Conservation (phyloP, 768 basidiomycete genomes). For the Leccinum fibrillosum region DNA sequence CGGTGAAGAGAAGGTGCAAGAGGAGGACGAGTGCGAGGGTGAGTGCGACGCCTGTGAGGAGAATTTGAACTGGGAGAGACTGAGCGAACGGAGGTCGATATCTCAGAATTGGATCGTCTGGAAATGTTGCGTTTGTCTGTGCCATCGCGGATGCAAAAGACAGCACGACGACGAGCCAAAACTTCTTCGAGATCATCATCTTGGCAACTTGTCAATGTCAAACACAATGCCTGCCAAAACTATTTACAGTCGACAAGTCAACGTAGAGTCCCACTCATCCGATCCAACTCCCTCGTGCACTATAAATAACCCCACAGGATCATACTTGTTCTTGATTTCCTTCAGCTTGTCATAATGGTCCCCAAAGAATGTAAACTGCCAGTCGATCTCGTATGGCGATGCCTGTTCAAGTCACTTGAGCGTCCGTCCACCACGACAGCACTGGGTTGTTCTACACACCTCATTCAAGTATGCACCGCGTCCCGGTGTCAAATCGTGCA, state of each 20-base stretch:
- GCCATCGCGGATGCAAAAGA: slow-evolving; percentile 22
- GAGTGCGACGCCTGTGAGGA: slow-evolving; percentile 79
- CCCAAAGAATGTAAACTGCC: slow-evolving; percentile 15
- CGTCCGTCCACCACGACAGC: not conserved
- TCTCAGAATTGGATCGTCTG: slow-evolving; percentile 68
- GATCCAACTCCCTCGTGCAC: too few species aligned
- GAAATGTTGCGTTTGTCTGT: slow-evolving; percentile 13
- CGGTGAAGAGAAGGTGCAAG: slow-evolving; percentile 91
- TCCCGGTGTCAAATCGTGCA: too few species aligned
- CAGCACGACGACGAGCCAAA: not conserved
- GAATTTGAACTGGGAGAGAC: slow-evolving; percentile 88
- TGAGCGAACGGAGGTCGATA: slow-evolving; percentile 81
- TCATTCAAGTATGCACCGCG: too few species aligned
- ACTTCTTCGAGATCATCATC: not conserved
- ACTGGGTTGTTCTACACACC: not conserved
- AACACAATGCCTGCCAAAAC: slow-evolving; percentile 27
- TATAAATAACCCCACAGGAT: too few species aligned
- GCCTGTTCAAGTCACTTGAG: slow-evolving; percentile 31
- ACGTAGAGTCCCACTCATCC: too few species aligned
- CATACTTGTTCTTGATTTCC: not conserved
- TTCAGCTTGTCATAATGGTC: too few species aligned
- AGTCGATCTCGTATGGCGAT: slow-evolving; percentile 39
- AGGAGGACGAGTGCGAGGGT: slow-evolving; percentile 83
- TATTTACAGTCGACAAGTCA: too few species aligned
- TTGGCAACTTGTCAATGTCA: not conserved